phyloP scores from a whole-genome alignment of 169 alveolate genomes.

The Cyclospora cayetanensis region DNA sequence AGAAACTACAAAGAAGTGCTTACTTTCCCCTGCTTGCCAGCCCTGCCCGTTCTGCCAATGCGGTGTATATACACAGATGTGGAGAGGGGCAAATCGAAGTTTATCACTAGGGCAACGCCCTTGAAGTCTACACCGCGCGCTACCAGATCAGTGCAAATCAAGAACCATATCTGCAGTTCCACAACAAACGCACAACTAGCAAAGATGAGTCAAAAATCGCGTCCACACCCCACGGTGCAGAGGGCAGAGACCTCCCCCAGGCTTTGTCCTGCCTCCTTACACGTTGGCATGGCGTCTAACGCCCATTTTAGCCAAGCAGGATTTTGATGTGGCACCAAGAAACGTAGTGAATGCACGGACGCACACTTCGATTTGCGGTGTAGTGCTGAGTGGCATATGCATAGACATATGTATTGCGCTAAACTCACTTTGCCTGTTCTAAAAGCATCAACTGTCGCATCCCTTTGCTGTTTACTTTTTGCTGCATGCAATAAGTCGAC shows the following conservation, averaged over 20 bases:
- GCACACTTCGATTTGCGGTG: no score
- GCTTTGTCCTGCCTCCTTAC: no score
- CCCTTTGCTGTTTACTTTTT: slow-evolving; percentile 74
- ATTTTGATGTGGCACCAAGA: no score
- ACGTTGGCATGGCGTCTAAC: no score
- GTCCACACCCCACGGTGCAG: no score
- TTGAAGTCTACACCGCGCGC: slow-evolving; percentile 98
- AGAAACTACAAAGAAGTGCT: no score
- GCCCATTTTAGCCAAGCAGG: no score
- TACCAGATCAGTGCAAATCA: slow-evolving; percentile 96
- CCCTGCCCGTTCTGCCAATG: slow-evolving; percentile 99
- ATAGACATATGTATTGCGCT: background rate
- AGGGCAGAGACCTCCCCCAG: no score
- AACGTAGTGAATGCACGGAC: no score
- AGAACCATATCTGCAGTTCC: slow-evolving; percentile 86
- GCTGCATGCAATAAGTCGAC: slow-evolving; percentile 74
- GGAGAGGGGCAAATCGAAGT: slow-evolving; percentile 96
- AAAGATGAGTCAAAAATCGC: no score
- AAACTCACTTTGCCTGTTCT: slow-evolving; percentile 75
- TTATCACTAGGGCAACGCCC: slow-evolving; percentile 95
- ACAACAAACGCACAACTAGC: no score
- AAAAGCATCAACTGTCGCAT: slow-evolving; percentile 77
- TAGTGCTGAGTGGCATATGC: no score
- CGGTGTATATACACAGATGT: slow-evolving; percentile 96
- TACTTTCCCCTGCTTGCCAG: slow-evolving; percentile 88